phyloP scores from a whole-genome alignment of 108 stramenopile genomes.

The Nannochloropsis gaditana region DNA sequence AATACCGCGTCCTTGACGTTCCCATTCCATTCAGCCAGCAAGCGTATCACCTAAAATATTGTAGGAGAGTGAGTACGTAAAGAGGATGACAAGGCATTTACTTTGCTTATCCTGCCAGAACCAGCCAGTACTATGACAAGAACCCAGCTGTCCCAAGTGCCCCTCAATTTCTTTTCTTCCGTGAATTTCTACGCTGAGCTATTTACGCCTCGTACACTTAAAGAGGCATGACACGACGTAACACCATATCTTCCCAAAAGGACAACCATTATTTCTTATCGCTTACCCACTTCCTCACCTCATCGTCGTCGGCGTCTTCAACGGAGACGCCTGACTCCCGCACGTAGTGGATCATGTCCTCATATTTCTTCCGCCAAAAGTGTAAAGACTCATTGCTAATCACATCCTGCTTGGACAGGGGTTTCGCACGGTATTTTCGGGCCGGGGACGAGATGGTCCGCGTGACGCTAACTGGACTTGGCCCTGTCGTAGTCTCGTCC shows the following conservation, averaged over 20 bases:
- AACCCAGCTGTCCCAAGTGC: too few species aligned
- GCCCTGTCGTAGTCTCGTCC: neutral
- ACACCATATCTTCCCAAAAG: too few species aligned
- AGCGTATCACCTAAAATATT: neutral
- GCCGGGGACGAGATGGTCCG: neutral
- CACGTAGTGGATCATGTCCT: conserved; percentile 9
- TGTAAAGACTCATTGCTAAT: neutral
- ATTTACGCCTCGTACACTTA: too few species aligned
- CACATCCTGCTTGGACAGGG: neutral
- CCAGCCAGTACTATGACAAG: too few species aligned
- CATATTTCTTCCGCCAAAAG: conserved; percentile 5
- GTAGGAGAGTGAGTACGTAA: neutral
- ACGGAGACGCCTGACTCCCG: neutral
- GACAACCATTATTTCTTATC: too few species aligned
- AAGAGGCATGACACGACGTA: too few species aligned
- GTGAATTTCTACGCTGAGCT: too few species aligned
- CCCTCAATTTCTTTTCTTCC: too few species aligned
- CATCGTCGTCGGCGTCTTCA: neutral
- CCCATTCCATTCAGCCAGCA: conserved; percentile 7
- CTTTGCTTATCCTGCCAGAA: too few species aligned
- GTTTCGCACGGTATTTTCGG: neutral
- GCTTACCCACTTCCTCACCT: neutral
- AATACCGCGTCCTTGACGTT: conserved; percentile 2
- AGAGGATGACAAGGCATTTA: neutral
- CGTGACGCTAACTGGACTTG: neutral